Evolutionary conservation across 805 yeast species (phyloP), one percentile per base, ranked within the genome.

Genomic region (Hemisphaericaspora nanyangensis): DNA sequence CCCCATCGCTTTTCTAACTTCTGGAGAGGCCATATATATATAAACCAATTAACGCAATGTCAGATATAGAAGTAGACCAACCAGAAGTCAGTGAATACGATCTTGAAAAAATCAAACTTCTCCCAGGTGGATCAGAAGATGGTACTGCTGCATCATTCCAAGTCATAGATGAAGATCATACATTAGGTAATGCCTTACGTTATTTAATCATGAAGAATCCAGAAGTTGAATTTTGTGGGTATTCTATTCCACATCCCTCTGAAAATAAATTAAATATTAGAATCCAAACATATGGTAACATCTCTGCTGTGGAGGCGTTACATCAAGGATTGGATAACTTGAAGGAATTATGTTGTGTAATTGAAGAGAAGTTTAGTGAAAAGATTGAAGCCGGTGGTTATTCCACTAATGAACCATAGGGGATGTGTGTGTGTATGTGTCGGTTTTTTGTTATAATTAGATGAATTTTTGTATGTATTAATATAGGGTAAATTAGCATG

Each of bases 201-300:
- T 90, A 89, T 63, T 80, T 91, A 59, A 88, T 93, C 52, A 89
- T 93, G 95, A 90, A 91, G 67, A 93, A 93, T 52, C 96, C 97
- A 28, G 95, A 89, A 49, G 99, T 93, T 18, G 99, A 93, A 58
- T 93, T 93, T 61, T 91, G 98, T 58, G 99, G 99, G 40, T 93
- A 93, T 67, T 88, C 97, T 31, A 93, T 93, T 50, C 99, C 99
- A 8, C 99, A 93, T 64, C 99, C 99, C 15, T 86, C 96, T 26
- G 99, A 93, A 65, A 74, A 87, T 44, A 83, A 85, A 50, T 70
- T 93, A 64, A 88, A 93, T 65, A 61, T 93, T 41, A 80, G 99
- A 66, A 88, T 93, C 47, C 99, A 93, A 68, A 93, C 99, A 1
- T 90, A 89, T 56, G 96, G 84, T 35, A 66, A 65, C 44, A 75